These are phyloP conservation scores for Pythium scleroteichum DNA, from an alignment of 352 stramenopile genomes.

Conservation along the genomic window DNA sequence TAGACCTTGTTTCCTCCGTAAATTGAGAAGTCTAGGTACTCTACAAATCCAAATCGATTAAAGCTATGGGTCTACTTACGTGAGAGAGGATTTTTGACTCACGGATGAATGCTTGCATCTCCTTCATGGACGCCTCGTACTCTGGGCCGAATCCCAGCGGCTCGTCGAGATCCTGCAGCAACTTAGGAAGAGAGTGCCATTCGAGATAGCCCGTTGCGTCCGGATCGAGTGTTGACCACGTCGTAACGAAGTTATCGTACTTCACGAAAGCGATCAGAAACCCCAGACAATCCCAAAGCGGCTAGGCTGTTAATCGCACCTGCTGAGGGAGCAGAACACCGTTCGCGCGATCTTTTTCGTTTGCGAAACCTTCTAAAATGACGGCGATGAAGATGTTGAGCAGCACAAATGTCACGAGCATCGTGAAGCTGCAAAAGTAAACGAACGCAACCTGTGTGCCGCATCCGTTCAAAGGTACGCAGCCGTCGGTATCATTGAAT, in stretches of 20 bases:
- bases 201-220: constrained; percentile 76
- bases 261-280: constrained; percentile 46
- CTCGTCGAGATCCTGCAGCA: constrained; percentile 64
- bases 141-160: constrained; percentile 61
- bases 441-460: constrained; percentile 60
- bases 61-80: no score
- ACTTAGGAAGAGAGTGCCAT: constrained; percentile 57
- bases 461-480: constrained; percentile 70
- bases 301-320: constrained; percentile 44
- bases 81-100: constrained; percentile 19
- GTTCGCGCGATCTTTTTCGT: constrained; percentile 36
- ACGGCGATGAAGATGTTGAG: constrained; percentile 93
- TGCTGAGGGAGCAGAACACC: constrained; percentile 53
- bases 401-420: constrained; percentile 88
- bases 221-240: constrained; percentile 79
- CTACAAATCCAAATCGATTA: constrained; percentile 18
- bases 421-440: constrained; percentile 88
- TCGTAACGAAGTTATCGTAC: constrained; percentile 77
- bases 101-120: constrained; percentile 61
- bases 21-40: constrained; percentile 48
- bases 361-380: constrained; percentile 90
- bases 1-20: constrained; percentile 61
- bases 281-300: background rate
- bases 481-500: constrained; percentile 48
- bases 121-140: constrained; percentile 44